phyloP scores from a whole-genome alignment of 1,284 basidiomycete species.

The Apiotrichum veenhuisii region DNA sequence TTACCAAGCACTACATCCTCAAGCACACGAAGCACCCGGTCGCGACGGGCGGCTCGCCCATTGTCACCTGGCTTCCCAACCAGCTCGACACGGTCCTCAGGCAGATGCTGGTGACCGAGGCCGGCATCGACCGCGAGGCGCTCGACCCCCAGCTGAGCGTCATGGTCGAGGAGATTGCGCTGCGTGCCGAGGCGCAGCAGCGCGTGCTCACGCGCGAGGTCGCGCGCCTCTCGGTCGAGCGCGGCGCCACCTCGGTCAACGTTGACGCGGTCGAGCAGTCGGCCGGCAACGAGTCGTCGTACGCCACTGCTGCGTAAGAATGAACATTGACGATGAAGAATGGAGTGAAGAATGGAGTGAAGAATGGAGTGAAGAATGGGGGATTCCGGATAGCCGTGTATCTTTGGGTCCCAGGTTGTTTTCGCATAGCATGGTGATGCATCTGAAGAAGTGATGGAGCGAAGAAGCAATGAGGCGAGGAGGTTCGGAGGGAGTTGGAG shows the following conservation, averaged over 20 bases:
- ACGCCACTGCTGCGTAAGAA: background rate
- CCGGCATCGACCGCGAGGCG: conserved; percentile 12
- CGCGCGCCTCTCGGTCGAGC: conserved; percentile 10
- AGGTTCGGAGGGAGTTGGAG: no score
- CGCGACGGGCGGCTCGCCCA: conserved; percentile 17
- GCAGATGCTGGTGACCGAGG: conserved; percentile 13
- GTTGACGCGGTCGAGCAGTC: conserved; percentile 13
- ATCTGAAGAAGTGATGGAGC: no score
- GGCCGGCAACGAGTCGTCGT: background rate
- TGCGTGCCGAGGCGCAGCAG: conserved; percentile 21
- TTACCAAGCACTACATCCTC: conserved; percentile 16
- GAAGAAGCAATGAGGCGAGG: no score
- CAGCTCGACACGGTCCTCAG: conserved; percentile 19
- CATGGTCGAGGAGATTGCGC: conserved; percentile 19
- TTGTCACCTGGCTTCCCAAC: conserved; percentile 22
- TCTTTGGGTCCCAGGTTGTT: no score
- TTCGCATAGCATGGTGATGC: no score
- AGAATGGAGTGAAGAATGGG: no score
- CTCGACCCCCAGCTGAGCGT: conserved; percentile 12
- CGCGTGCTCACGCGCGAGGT: conserved; percentile 22
- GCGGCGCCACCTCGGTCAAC: conserved; percentile 2
- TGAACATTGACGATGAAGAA: no score
- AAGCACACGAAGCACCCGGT: conserved; percentile 17
- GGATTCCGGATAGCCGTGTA: no score
- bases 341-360: no score